Conservation (phyloP, 2,329 filamentous ascomycete genomes). For the Gnomoniopsis sp. region DNA sequence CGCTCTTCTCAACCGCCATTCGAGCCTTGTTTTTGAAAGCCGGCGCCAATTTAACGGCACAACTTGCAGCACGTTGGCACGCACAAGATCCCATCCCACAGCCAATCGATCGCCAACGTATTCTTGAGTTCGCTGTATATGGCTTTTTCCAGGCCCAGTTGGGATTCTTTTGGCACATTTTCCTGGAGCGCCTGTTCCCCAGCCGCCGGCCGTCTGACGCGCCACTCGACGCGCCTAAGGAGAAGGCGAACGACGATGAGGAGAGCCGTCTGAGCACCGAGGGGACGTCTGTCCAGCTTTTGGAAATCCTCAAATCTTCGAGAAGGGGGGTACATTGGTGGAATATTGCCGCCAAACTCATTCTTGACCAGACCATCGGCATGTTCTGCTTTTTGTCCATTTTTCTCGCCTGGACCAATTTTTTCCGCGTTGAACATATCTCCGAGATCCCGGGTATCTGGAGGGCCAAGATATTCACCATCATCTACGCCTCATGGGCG, state of each 20-base stretch:
- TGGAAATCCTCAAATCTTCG: slow-evolving; percentile 7
- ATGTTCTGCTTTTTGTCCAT: slow-evolving; percentile 20
- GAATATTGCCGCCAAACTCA: slow-evolving; percentile 22
- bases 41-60: slow-evolving; percentile 19
- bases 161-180: slow-evolving; percentile 24
- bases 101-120: slow-evolving; percentile 21
- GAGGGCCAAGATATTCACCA: slow-evolving; percentile 20
- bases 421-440: slow-evolving; percentile 20
- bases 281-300: slow-evolving; percentile 12
- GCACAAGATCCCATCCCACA: slow-evolving; percentile 7
- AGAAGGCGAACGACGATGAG: slow-evolving; percentile 20
- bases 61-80: slow-evolving; percentile 19
- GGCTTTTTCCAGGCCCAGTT: slow-evolving; percentile 25
- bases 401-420: slow-evolving; percentile 24
- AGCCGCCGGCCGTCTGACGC: slow-evolving; percentile 11
- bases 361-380: slow-evolving; percentile 25
- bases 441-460: slow-evolving; percentile 18
- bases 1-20: slow-evolving; percentile 16
- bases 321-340: slow-evolving; percentile 20
- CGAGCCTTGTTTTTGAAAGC: slow-evolving; percentile 20
- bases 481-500: slow-evolving; percentile 23
- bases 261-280: slow-evolving; percentile 17
- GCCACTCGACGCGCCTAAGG: slow-evolving; percentile 9
- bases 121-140: slow-evolving; percentile 25
- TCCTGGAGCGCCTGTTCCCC: slow-evolving; percentile 23